Evolutionary conservation across 2,329 filamentous ascomycete genomes (phyloP), one percentile per base, ranked within the genome.

Genomic region (Calonectria henricotiae): DNA sequence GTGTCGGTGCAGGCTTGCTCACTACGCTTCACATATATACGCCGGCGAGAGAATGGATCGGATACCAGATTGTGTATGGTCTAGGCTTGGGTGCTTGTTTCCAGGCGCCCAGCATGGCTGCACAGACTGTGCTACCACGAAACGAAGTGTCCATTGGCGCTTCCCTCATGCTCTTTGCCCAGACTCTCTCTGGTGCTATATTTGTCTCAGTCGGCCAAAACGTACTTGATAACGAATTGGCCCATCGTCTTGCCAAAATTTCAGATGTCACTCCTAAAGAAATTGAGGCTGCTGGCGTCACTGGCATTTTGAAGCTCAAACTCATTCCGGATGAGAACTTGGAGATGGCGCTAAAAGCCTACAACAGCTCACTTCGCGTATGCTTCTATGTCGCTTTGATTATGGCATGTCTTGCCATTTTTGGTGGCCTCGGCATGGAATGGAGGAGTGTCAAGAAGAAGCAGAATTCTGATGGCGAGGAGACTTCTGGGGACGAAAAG

Each of bases 361-460:
- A 94, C 82, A 93, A 93, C 77, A 79, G 83, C 27, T 85, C 90
- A 0, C 80, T 94, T 43, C 85, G 86, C 2, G 81, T 86, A 68
- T 87, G 87, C 0, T 94, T 92, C 77, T 87, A 89, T 71, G 88
- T 93, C 9, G 87, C 85, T 1, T 82, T 91, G 8, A 86, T 88
- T 2, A 82, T 91, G 76, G 84, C 86, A 0, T 71, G 71, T 25
- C 47, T 71, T 25, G 46, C 65, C 43, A 51, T 65, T 20, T 12
- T 74, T 25, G 68, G 66, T 1, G 66, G 66, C 4, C 63, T 58
- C 0, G n/a, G 65, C 12, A 30, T 74, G 60, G 72, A 74, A 35
- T 74, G 72, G 72, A 64, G 65, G 27, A 71, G 65, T 5, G 71
- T 74, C 3, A 73, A 73, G 63, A 63, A 64, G 61, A 44, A 73